Evolutionary conservation across 2,329 filamentous ascomycete species (phyloP), one percentile per base, ranked within the genome.

Genomic region (Penicillium concentricum): DNA sequence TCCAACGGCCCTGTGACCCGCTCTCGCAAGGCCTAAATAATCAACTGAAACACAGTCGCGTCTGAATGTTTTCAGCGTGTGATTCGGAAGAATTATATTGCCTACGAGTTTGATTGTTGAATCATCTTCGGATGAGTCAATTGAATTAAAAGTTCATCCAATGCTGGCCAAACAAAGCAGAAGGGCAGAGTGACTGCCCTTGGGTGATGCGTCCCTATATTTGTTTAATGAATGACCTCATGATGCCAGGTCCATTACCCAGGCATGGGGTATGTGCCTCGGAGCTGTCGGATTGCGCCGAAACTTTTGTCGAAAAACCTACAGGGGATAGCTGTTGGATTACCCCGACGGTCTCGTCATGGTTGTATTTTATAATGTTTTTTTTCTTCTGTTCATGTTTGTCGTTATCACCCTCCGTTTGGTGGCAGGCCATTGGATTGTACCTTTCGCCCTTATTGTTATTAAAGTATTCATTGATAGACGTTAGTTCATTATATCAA

Each of bases 21-120:
- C 58, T 79, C 77, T 30, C 74, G 78, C 66, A 80, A 79, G 69
- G 78, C 77, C 54, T 79, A 78, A 69, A 60, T 56, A 18, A 26
- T 10, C 12, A 30, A 16, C n/a, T 16, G 22, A 26, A 41, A 30
- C 16, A 34, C 22, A 30, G n/a, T 46, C 22, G 24, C 45, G 13
- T 24, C 10, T 35, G 41, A 42, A n/a, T 38, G 12, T 22, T 20
- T 52, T 52, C 47, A 39, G 24, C 30, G 43, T 39, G 57, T 34
- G 30, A 30, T 15, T 42, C 26, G 37, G 35, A 38, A 44, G n/a
- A 45, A 39, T 43, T 35, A 38, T 30, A 37, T 39, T 34, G 28
- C 32, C 38, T 39, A 30, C 38, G 12, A 49, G 38, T 39, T 46
- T 26, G 41, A 32, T 41, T 41, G 34, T 52, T 35, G 26, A 26